Evolutionary conservation across 106 monocot species (phyloP), one percentile per base, ranked within the genome.

Genomic region (Dendrobium nobile): DNA sequence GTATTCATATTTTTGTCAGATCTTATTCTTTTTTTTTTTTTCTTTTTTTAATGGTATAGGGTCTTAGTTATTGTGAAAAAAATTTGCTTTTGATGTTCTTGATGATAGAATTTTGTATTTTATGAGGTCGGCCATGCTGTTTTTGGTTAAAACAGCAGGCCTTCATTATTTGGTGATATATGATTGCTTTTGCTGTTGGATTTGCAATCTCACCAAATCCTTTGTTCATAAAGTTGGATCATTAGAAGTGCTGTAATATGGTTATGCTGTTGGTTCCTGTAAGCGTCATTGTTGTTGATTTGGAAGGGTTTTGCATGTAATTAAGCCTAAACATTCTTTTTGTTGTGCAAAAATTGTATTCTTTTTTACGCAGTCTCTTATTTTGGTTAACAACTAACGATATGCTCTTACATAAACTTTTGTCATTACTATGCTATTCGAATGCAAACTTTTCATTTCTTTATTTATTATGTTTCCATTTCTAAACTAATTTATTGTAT

Each of bases 1-100:
- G 76, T 76, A 27, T 76, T 27, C 76, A 17, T 76, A 48, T 47
- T 48, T 47, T 74, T 74, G 41, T 74, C 74, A 15, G 13, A n/a
- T 74, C 43, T 4, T 9, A 3, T 73, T 41, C 17, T 73, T 73
- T 40, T 18, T 74, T 74, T 31, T 31, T 31, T 31, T 31, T n/a
- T 31, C n/a, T 1, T 31, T 70, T 74, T 43, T 41, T 37, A 37
- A 43, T 44, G 74, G n/a, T 44, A 74, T 74, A 74, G 72, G 72
- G 15, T 72, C 11, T 40, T 72, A 33, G 72, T 37, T 15, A 11
- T 65, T 65, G 72, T 28, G 72, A 40, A 72, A 37, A 33, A 72
- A 72, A 16, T 70, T 33, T 13, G 37, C 28, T 72, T 72, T 72
- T 72, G 31, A 40, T 40, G 40, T 37, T 72, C 72, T 72, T 72